Evolutionary conservation across 1,284 basidiomycete genomes (phyloP), one percentile per base, ranked within the genome.

Genomic region (Phellinidium pouzarii): DNA sequence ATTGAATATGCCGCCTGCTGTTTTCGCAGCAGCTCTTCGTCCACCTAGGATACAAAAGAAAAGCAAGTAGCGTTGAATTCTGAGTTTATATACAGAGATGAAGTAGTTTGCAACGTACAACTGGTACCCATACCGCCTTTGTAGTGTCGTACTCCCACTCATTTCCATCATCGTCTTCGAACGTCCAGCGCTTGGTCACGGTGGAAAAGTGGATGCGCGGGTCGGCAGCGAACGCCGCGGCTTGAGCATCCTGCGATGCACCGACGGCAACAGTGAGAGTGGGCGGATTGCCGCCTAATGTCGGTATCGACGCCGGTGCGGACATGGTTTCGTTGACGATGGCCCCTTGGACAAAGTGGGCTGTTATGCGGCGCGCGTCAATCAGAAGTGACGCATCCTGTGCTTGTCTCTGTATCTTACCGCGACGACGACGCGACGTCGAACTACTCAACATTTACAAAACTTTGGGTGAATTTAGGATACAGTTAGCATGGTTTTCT

Each of bases 1-100:
- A 97, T 75, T 2, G 91, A 87, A 68, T 97, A 97, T 1, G 91
- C 92, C 3, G 90, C 91, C 70, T 96, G 94, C 65, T 97, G 94
- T 34, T 82, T 83, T 62, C 82, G 83, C 57, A 94, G 64, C 20
- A 87, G 73, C 57, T 90, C 87, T 58, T 94, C 91, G 60, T 91
- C 88, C 31, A 92, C 72, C 91, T 83, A 52, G 43, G 52, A 63
- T 51, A 60, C 38, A 54, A 48, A 49, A 52, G 54, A 41, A 8
- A 14, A 34, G 14, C 14, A 8, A 34, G 31, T 11, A 8, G 14
- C 7, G 9, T 14, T 11, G 31, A 34, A 8, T 8, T 34, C 31
- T 34, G n/a, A n/a, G n/a, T n/a, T 27, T 12, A 44, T 38, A 48
- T 40, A 7, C 0, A 25, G 14, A 20, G 38, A 31, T 41, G 50